Base-by-base conservation (phyloP, 164 flowering plant genomes). In the Magnolia changhungtana region DNA sequence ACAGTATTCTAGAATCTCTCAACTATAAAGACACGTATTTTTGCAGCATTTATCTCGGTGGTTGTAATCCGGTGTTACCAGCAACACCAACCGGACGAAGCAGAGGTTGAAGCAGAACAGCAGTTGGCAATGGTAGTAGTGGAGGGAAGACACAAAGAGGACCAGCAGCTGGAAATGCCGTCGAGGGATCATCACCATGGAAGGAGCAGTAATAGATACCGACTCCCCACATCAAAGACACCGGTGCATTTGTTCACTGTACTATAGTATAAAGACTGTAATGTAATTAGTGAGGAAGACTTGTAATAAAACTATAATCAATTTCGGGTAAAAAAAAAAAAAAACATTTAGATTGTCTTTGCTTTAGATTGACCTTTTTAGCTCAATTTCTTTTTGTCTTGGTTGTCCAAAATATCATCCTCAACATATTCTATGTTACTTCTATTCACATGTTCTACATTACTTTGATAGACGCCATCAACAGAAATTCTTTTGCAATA, bases 31-130 rank as follows among this genome's bases (percentile, higher is more conserved):
- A 80, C 83, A 1, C 87, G 87, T 3, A 23, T 84, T 21, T 84
- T 86, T 64, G 77, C 87, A 67, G 98, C 90, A 80, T 94, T 94
- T 78, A 77, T 94, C 71, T 81, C 81, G 64, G 75, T 91, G 76
- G 97, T 92, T 50, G 69, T 92, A 78, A 61, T 92, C 27, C 87
- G 90, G 50, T 88, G 83, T 80, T 79, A 76, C 76, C 84, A 85
- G 76, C 93, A 91, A 82, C 80, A 80, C 49, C 65, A 77, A 7
- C 72, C 68, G 77, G 77, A 65, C 52, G 75, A 73, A 63, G 51
- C 13, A 75, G 85, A 5, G 18, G 76, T 70, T 61, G 27, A 63
- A 19, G 81, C 63, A 75, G 81, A n/a, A 10, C 78, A 68, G 75
- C 73, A 87, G 69, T 16, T 55, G 61, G 61, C 61, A 55, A 55